Conservation (phyloP, 2,329 filamentous ascomycete genomes). For the Cytospora chrysosperma region DNA sequence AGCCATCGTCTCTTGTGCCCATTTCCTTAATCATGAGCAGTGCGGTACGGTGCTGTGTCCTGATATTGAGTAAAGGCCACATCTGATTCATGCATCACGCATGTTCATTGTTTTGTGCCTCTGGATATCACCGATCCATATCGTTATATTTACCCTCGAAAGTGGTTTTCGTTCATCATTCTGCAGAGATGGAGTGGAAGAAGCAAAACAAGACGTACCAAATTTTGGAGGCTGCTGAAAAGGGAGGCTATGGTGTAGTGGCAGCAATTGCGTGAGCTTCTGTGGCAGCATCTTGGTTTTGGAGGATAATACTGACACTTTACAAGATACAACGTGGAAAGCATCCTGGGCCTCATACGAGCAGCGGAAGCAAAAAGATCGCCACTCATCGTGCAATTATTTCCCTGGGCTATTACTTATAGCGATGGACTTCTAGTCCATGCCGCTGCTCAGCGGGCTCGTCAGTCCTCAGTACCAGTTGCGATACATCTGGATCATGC, state of each 20-base stretch:
- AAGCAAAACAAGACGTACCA: constrained; percentile 19
- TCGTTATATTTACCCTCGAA: not conserved
- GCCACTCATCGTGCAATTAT: constrained; percentile 66
- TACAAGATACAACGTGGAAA: constrained; percentile 60
- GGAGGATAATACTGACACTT: not conserved
- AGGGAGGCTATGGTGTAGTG: constrained; percentile 20
- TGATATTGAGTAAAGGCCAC: too few relatives aligned
- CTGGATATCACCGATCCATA: not conserved
- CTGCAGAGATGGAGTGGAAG: constrained; percentile 22
- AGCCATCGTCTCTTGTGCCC: too few relatives aligned
- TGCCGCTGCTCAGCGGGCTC: constrained; percentile 50
- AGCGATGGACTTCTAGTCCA: constrained; percentile 52
- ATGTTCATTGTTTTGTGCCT: not conserved
- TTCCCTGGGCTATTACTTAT: constrained; percentile 68
- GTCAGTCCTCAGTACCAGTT: constrained; percentile 52
- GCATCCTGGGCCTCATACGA: constrained; percentile 50
- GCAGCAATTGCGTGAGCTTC: constrained; percentile 18
- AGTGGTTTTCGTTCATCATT: too few relatives aligned
- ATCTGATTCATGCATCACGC: not conserved
- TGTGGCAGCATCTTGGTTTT: not conserved
- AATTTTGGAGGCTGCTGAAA: constrained; percentile 21
- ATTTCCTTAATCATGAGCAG: too few relatives aligned
- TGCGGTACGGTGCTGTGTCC: too few relatives aligned
- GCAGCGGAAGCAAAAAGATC: constrained; percentile 57
- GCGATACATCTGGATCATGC: constrained; percentile 63